Conservation (phyloP, 352 stramenopile species). For the Phytophthora citricola region DNA sequence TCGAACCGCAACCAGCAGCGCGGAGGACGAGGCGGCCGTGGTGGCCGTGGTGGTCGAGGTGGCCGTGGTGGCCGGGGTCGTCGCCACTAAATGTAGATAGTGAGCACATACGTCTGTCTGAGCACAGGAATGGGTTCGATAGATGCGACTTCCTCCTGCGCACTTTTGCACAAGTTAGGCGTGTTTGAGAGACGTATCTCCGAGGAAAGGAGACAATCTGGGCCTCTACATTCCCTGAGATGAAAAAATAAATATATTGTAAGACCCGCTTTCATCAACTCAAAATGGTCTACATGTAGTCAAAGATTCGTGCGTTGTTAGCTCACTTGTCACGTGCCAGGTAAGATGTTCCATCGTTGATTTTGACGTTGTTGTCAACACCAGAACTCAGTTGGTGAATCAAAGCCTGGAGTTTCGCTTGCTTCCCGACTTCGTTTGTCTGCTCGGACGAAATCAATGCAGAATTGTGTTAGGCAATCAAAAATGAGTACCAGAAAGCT, state of each 20-base stretch:
- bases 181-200: conserved; percentile 11
- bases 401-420: conserved; percentile 81
- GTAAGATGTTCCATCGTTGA: conserved; percentile 56
- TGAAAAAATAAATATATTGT: conserved; percentile 48
- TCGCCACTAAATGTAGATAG: conserved; percentile 46
- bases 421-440: conserved; percentile 81
- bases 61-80: conserved; percentile 48
- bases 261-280: conserved; percentile 16
- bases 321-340: conserved; percentile 62
- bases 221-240: conserved; percentile 18
- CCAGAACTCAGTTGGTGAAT: conserved; percentile 87
- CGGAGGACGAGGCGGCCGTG: conserved; percentile 39
- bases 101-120: conserved; percentile 1
- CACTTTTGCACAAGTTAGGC: conserved; percentile 15
- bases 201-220: conserved; percentile 16
- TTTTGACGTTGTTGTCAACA: conserved; percentile 49
- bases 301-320: neutral
- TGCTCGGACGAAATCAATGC: conserved; percentile 26
- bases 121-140: conserved; percentile 14
- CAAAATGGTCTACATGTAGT: conserved; percentile 15
- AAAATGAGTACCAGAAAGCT: neutral
- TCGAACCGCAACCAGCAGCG: conserved; percentile 74
- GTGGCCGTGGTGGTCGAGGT: conserved; percentile 45
- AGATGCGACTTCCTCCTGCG: neutral
- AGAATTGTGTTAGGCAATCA: conserved; percentile 1